These are phyloP conservation scores for Phoma herbarum DNA, from an alignment of 2,329 filamentous ascomycete genomes.

Conservation along the genomic window DNA sequence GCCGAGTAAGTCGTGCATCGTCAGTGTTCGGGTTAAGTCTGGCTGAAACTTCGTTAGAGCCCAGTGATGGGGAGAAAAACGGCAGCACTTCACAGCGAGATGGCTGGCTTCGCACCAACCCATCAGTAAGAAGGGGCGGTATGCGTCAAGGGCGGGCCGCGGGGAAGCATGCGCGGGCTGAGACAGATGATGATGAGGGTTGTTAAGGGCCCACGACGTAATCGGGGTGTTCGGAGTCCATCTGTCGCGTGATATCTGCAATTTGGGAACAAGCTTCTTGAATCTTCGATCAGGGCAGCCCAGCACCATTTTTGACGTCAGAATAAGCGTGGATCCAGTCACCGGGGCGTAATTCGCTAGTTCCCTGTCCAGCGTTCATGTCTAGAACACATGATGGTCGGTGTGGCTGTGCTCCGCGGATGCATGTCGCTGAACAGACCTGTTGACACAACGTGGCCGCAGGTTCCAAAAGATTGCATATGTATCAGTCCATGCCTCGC, in stretches of 20 bases:
- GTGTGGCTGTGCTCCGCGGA: constrained; percentile 3
- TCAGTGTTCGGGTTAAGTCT: not conserved
- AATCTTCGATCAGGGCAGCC: not conserved
- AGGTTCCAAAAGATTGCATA: not conserved
- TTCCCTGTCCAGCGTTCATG: constrained; percentile 3
- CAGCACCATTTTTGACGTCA: constrained; percentile 4
- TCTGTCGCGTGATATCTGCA: not conserved
- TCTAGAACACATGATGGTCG: not conserved
- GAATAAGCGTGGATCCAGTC: constrained; percentile 11
- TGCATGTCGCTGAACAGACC: not conserved
- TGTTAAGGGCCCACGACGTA: constrained; percentile 6
- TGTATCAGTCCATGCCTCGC: constrained; percentile 1
- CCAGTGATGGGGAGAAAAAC: not conserved
- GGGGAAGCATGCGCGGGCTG: constrained; percentile 25
- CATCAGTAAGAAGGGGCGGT: not conserved
- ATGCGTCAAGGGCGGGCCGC: constrained; percentile 8
- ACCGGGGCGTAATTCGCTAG: constrained; percentile 10
- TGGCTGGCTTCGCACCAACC: constrained; percentile 8
- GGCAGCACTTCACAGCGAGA: constrained; percentile 9
- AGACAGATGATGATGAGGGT: constrained; percentile 30
- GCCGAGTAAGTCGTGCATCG: constrained; percentile 4
- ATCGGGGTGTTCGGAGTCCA: not conserved
- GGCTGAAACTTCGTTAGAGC: constrained; percentile 5
- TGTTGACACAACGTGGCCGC: not conserved
- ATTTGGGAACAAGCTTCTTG: not conserved